Conservation (phyloP, 441 rosid species). For the Pelargonium fulgidum region DNA sequence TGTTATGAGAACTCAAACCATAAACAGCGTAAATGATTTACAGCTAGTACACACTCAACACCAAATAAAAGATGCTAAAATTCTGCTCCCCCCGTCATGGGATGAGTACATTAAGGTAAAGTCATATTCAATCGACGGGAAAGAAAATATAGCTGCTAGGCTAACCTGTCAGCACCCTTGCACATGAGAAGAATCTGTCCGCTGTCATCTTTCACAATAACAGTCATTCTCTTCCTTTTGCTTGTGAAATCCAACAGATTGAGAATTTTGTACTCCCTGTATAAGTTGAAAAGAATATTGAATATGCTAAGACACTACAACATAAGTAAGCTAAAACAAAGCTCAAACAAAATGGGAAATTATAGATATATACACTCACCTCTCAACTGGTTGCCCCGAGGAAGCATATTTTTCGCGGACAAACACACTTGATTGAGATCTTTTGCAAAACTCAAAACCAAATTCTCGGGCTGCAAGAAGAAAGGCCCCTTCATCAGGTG, state of each 20-base stretch:
- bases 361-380: constrained; percentile 29
- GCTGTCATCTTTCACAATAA: constrained; percentile 42
- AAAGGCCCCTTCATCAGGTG: constrained; percentile 76
- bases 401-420: constrained; percentile 42
- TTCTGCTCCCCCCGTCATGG: no score
- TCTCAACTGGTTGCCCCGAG: constrained; percentile 46
- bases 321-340: constrained; percentile 15
- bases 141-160: not conserved
- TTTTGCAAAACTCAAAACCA: constrained; percentile 59
- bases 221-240: constrained; percentile 64
- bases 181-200: constrained; percentile 46
- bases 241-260: constrained; percentile 56
- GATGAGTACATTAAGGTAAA: no score
- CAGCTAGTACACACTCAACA: not conserved
- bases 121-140: no score
- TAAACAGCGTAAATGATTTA: not conserved
- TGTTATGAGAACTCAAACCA: not conserved
- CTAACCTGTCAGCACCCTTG: constrained; percentile 69
- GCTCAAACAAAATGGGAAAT: not conserved
- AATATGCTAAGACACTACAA: not conserved
- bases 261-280: constrained; percentile 47
- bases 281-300: constrained; percentile 17
- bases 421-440: constrained; percentile 51
- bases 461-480: constrained; percentile 69
- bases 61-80: constrained; percentile 2